Percentiles rank a stretch among this genome's conserved stretches.
phyloP scores from a whole-genome alignment of 116 monocot species.

The Zostera marina region DNA sequence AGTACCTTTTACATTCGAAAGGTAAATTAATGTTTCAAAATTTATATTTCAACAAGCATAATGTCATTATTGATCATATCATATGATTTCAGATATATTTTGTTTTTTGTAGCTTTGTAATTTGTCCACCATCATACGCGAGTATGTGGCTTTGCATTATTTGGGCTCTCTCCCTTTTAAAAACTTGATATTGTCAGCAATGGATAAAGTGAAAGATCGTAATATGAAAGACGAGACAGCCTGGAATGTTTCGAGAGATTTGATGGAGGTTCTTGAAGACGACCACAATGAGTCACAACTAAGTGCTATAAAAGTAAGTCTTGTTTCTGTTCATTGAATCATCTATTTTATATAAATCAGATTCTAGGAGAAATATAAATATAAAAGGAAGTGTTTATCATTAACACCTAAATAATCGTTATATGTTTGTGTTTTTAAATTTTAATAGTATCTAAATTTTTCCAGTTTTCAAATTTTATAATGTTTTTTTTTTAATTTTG shows the following conservation, averaged over 20 bases:
- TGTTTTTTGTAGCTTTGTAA: slow-evolving; percentile 60
- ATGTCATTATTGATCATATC: background rate
- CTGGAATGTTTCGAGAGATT: slow-evolving; percentile 73
- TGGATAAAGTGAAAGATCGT: slow-evolving; percentile 18
- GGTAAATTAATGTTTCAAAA: slow-evolving; percentile 19
- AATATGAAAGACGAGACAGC: slow-evolving; percentile 27
- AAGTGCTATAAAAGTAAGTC: slow-evolving; percentile 72
- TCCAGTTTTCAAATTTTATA: background rate
- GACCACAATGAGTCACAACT: slow-evolving; percentile 79
- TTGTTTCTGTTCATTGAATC: background rate
- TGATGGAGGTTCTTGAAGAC: slow-evolving; percentile 68
- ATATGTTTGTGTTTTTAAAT: background rate
- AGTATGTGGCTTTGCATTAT: slow-evolving; percentile 73
- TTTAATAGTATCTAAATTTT: background rate
- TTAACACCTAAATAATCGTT: background rate
- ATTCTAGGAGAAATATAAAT: background rate
- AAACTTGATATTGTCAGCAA: slow-evolving; percentile 78
- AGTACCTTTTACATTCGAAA: slow-evolving; percentile 47
- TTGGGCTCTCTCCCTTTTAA: slow-evolving; percentile 68
- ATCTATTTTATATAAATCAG: background rate
- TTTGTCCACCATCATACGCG: slow-evolving; percentile 93
- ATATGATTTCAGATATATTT: background rate
- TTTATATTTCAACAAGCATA: background rate
- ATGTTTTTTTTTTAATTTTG: slow-evolving; percentile 15
- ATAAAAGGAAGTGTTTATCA: background rate